Evolutionary conservation across 2,329 filamentous ascomycete species (phyloP), one percentile per base, ranked within the genome.

Genomic region (Scleromitrula shiraiana): DNA sequence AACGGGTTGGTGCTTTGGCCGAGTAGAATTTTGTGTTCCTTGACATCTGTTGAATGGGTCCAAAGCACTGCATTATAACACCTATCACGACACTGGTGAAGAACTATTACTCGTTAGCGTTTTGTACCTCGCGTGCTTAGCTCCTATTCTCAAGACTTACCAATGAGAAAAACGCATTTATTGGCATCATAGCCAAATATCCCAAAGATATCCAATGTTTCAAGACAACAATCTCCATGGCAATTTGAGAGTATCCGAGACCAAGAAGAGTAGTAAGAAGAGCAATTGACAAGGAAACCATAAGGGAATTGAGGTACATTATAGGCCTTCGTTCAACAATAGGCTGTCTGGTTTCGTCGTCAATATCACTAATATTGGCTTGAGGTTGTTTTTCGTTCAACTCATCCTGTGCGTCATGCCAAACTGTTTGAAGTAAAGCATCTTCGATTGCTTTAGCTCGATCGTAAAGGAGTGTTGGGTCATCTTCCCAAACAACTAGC

Each of bases 11-110:
- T 6, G 82, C 74, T n/a, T 74, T 72, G 1, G 84, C 87, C 0
- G 87, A 91, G 68, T 85, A 93, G 70, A 83, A 91, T 65, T 84
- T 86, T 61, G 85, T 88, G 73, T 93, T 93, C 59, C 75, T 69
- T 29, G 74, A 77, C 62, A 91, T 73, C 62, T 90, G 84, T 38
- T 77, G 76, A 49, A 89, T 78, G 1, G 87, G 85, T 6, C 87
- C 87, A 49, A 89, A 77, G 55, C 84, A 79, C 64, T 90, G 85
- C 2, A 83, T 80, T 59, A 89, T 65, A 61, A 82, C 87, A 52
- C 85, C 84, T 44, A 89, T 71, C 50, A 90, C 83, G 60, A 88
- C 85, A 65, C 88, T 84, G 17, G 74, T 81, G 63, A 90, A 89
- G 70, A 91, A 88, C 45, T 47, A 9, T 17, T 3, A 10, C 4